Percentiles rank a stretch among this genome's conserved stretches.
phyloP scores from a whole-genome alignment of 495 filamentous ascomycete species.

The Rostrohypoxylon terebratum region DNA sequence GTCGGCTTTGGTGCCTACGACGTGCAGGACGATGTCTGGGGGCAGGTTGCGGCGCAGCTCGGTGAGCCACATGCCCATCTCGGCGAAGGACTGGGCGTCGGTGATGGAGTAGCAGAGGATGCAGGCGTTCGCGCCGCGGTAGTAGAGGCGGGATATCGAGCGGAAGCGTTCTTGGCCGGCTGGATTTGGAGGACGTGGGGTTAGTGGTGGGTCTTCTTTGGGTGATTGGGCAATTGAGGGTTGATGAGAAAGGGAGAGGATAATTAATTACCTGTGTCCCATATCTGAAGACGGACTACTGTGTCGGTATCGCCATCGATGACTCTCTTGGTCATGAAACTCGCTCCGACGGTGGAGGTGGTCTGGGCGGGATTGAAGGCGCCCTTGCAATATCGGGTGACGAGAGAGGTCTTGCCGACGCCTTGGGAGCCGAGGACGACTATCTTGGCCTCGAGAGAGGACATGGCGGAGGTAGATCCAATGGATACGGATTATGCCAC shows the following conservation, averaged over 20 bases:
- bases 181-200: conserved; percentile 16
- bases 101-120: conserved; percentile 95
- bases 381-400: conserved; percentile 86
- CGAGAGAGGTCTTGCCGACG: conserved; percentile 94
- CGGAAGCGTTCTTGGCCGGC: conserved; percentile 97
- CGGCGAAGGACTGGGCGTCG: conserved; percentile 82
- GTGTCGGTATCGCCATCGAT: conserved; percentile 84
- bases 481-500: conserved; percentile 4
- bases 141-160: conserved; percentile 92
- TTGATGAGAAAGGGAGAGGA: not conserved
- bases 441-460: conserved; percentile 89
- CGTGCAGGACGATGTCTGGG: conserved; percentile 86
- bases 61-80: conserved; percentile 92
- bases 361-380: conserved; percentile 76
- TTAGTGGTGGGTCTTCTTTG: conserved; percentile 12
- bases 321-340: conserved; percentile 93
- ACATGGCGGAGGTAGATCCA: conserved; percentile 51
- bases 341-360: conserved; percentile 89
- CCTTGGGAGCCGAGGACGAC: conserved; percentile 91
- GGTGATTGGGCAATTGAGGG: conserved; percentile 2
- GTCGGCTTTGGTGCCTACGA: conserved; percentile 95
- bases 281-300: conserved; percentile 86
- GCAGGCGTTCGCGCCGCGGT: conserved; percentile 92
- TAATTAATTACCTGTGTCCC: conserved; percentile 73
- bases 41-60: conserved; percentile 79